Evolutionary conservation across 768 basidiomycete species (phyloP), one percentile per base, ranked within the genome.

Genomic region (Pisolithus tinctorius): DNA sequence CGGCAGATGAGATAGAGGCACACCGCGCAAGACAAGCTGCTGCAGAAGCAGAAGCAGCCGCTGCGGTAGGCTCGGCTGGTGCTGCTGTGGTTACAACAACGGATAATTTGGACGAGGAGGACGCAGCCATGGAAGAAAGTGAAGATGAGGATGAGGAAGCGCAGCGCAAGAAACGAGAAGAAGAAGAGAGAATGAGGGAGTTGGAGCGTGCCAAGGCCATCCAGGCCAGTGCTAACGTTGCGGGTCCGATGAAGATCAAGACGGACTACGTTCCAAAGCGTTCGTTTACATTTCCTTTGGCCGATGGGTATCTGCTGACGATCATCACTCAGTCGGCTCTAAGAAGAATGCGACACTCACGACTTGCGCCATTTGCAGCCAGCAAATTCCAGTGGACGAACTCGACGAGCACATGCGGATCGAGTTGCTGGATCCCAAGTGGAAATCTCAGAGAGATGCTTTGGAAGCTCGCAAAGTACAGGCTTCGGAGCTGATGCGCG

Each of bases 331-430:
- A 90, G 87, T 89, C 30, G 84, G 84, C 48, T 69, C 77, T 38
- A 84, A 82, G 69, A 68, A 69, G 55, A 77, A 79, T 57, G 75
- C 71, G 46, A 78, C 83, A 36, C 84, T 88, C 71, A 88, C 92
- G 4, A 93, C 87, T 27, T 98, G 93, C 72, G 79, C 86, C 16
- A 87, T 97, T 60, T 96, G 94, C 71, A 86, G 88, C n/a, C 94
- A 98, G 67, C 87, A 93, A 68, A 89, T 99, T 36, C 86, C 96
- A 26, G 86, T 94, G 60, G 89, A 96, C 70, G 95, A 98, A 66
- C 74, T 98, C 42, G 83, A 95, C 59, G 94, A 98, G 65, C 96
- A 98, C 68, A 93, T 97, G 83, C 90, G 96, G 60, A 98, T 98
- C 64, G 96, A 99, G 66, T 69, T 97, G 55, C 80, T 99, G 59